Evolutionary conservation across 129 eudicot species (phyloP), one percentile per base, ranked within the genome.

Genomic region (Centaurea solstitialis): DNA sequence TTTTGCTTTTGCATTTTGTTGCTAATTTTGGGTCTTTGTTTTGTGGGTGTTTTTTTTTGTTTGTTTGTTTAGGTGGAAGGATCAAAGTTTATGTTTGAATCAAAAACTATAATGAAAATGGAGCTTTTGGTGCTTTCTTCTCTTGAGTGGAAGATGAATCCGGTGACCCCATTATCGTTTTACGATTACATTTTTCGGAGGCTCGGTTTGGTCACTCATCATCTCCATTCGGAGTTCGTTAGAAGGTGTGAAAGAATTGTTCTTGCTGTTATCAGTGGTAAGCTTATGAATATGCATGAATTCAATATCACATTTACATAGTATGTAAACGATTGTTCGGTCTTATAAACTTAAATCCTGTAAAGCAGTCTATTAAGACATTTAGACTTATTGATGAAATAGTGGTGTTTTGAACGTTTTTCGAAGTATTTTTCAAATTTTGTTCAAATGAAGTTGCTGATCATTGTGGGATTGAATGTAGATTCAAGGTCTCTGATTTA

Each of bases 81-180:
- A 21, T 62, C 90, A 7, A 90, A 87, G 69, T 90, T 77, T 75
- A 80, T 88, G 76, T 94, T 94, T 78, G 97, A 92, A 78, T 85
- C 98, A 24, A 90, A 86, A 86, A 92, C 93, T 75, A 86, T 94
- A 57, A 88, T 87, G 88, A 94, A 89, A 87, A 94, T 94, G 97
- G 97, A 94, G 79, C 93, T 92, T 65, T 59, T 94, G 86, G 92
- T 94, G 68, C 89, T 95, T 26, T 83, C 97, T 65, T 80, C 94
- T 62, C 94, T 95, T 33, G 43, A 87, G 37, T 95, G 99, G 99
- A 95, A 85, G 87, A 90, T 89, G 97, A 92, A 89, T 84, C 94
- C 96, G 12, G 98, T 93, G 35, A 95, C 97, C 8, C 93, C 98
- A 47, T 71, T 95, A 82, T 87, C 94, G 3, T 89, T 89, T 82